Percentiles rank a stretch among this genome's conserved stretches.
Conservation (phyloP, 345 rosid genomes). For the Clarkia xantiana region DNA sequence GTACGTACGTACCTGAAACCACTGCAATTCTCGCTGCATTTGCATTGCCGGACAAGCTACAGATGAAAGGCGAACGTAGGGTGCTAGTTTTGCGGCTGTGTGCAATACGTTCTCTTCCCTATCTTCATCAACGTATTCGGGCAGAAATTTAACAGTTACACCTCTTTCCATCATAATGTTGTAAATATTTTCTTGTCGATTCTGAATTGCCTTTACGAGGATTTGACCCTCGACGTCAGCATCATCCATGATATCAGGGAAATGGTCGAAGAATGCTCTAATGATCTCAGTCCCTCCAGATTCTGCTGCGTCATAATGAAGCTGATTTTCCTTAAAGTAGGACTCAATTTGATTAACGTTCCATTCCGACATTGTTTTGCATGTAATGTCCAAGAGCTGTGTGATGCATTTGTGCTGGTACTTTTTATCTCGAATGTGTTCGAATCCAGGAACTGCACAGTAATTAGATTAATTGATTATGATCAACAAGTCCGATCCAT, state of each 20-base stretch:
- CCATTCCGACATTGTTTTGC: not conserved
- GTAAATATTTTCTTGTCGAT: not conserved
- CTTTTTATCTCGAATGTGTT: not conserved
- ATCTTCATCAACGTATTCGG: rapidly evolving
- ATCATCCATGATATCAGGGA: not conserved
- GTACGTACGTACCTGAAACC: conserved; percentile 4
- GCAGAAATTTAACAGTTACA: not conserved
- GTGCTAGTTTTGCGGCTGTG: not conserved
- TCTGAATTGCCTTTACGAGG: not conserved
- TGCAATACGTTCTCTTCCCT: not conserved
- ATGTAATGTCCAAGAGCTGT: not conserved
- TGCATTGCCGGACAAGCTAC: conserved; percentile 6
- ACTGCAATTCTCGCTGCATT: conserved; percentile 11
- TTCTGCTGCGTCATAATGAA: not conserved
- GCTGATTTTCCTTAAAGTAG: too few relatives aligned
- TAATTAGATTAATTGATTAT: too few relatives aligned
- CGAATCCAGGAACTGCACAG: not conserved
- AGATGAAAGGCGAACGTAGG: not conserved
- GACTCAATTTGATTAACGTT: not conserved
- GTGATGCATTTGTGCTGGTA: not conserved
- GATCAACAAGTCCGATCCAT: too few relatives aligned
- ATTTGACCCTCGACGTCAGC: not conserved
- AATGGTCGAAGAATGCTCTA: not conserved
- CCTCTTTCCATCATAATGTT: not conserved
- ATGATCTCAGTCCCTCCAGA: conserved; percentile 2